These are phyloP conservation scores for Colletotrichum higginsianum DNA, from an alignment of 2,329 filamentous ascomycete species.

Conservation along the genomic window DNA sequence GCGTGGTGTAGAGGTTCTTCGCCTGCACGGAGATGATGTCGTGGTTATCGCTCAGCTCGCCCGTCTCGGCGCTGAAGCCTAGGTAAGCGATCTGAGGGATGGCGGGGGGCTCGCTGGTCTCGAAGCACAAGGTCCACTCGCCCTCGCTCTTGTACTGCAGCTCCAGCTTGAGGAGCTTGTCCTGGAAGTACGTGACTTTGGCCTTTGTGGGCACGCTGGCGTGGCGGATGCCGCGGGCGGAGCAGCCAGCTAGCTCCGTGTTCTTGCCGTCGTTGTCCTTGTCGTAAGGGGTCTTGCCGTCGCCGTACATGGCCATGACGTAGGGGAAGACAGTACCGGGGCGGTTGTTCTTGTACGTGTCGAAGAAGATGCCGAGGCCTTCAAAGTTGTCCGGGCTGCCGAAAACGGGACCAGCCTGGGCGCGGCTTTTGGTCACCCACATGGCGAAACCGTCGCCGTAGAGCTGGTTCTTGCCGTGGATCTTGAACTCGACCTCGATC, in stretches of 20 bases:
- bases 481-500: conserved; percentile 95
- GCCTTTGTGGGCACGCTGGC: conserved; percentile 85
- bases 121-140: conserved; percentile 93
- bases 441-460: conserved; percentile 98
- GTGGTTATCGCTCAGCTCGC: conserved; percentile 97
- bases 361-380: conserved; percentile 94
- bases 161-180: conserved; percentile 91
- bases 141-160: conserved; percentile 94
- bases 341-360: conserved; percentile 99
- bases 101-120: conserved; percentile 77
- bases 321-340: conserved; percentile 97
- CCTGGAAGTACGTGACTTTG: conserved; percentile 95
- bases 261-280: conserved; percentile 95
- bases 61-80: conserved; percentile 89
- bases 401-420: conserved; percentile 85
- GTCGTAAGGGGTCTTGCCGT: conserved; percentile 91
- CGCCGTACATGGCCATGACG: conserved; percentile 98
- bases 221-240: conserved; percentile 90
- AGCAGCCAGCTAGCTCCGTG: conserved; percentile 94
- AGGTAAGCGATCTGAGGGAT: conserved; percentile 85
- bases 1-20: conserved; percentile 86
- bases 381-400: conserved; percentile 91
- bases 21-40: conserved; percentile 91
- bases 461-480: conserved; percentile 88
- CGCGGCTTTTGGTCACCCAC: conserved; percentile 97